These are phyloP conservation scores for Penicillium sp. DNA, from an alignment of 2,329 filamentous ascomycete species.

Conservation along the genomic window DNA sequence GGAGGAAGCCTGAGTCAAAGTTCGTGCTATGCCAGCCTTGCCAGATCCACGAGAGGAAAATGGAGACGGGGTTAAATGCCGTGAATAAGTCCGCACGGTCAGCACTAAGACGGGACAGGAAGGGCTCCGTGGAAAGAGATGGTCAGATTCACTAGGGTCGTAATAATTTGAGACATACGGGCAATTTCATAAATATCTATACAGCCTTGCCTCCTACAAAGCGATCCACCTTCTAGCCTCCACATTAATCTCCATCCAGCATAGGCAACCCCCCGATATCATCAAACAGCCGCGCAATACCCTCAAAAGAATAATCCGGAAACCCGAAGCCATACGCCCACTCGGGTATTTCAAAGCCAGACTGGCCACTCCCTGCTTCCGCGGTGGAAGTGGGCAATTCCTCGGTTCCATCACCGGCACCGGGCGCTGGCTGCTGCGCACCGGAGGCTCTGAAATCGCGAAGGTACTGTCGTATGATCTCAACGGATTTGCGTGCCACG, in stretches of 20 bases:
- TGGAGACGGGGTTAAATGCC: not conserved
- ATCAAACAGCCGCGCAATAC: slow-evolving; percentile 38
- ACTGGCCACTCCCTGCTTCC: slow-evolving; percentile 15
- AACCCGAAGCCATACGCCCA: slow-evolving; percentile 41
- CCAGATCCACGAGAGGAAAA: not conserved
- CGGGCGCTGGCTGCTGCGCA: slow-evolving; percentile 10
- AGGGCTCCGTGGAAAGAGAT: not conserved
- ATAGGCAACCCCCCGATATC: slow-evolving; percentile 36
- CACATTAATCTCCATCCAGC: slow-evolving; percentile 27
- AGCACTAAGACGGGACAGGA: not conserved
- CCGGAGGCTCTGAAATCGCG: slow-evolving; percentile 30
- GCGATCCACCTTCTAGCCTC: not conserved
- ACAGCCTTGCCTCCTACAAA: not conserved
- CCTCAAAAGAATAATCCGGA: slow-evolving; percentile 41
- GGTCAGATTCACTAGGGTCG: not conserved
- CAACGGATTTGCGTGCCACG: slow-evolving; percentile 43
- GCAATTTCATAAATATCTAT: not conserved
- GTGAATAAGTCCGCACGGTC: not conserved
- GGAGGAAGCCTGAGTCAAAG: not conserved
- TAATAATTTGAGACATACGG: not conserved
- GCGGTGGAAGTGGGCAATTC: slow-evolving; percentile 3
- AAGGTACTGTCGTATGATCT: slow-evolving; percentile 39
- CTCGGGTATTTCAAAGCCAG: slow-evolving; percentile 35
- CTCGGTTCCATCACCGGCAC: slow-evolving; percentile 1
- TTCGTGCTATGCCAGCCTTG: not conserved